These are phyloP conservation scores for Rhodosorus marinus DNA, from an alignment of 23 red algal genomes.

Conservation along the genomic window DNA sequence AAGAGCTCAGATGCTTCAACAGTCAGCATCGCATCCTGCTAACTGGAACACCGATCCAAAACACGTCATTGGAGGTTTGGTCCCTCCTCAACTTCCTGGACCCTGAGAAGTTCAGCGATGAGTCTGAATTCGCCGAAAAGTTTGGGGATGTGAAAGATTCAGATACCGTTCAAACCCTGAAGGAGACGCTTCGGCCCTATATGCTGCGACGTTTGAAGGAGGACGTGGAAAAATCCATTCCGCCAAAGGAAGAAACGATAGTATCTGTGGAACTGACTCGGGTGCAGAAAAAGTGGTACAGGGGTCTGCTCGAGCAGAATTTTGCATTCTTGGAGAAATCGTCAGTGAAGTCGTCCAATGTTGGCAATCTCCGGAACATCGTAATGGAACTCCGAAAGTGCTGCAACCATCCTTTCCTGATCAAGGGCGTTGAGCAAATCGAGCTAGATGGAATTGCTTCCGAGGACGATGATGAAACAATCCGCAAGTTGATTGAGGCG, in stretches of 20 bases:
- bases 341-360: constrained; percentile 7
- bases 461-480: background rate
- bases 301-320: constrained; percentile 36
- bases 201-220: constrained; percentile 40
- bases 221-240: constrained; percentile 47
- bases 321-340: constrained; percentile 30
- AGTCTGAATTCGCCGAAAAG: constrained; percentile 9
- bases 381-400: constrained; percentile 62
- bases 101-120: constrained; percentile 14
- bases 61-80: constrained; percentile 34
- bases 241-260: constrained; percentile 57
- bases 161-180: constrained; percentile 22
- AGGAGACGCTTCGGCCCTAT: constrained; percentile 24
- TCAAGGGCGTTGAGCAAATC: constrained; percentile 32
- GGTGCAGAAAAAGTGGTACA: constrained; percentile 59
- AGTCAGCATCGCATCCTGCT: constrained; percentile 35
- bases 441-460: background rate
- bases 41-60: constrained; percentile 48
- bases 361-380: constrained; percentile 56
- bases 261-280: constrained; percentile 38
- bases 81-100: constrained; percentile 45
- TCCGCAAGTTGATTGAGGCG: constrained; percentile 30
- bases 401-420: constrained; percentile 51
- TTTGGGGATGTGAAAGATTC: constrained; percentile 39
- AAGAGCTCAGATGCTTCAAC: constrained; percentile 21